Evolutionary conservation across 768 basidiomycete genomes (phyloP), one percentile per base, ranked within the genome.

Genomic region (Boletellus emodensis): DNA sequence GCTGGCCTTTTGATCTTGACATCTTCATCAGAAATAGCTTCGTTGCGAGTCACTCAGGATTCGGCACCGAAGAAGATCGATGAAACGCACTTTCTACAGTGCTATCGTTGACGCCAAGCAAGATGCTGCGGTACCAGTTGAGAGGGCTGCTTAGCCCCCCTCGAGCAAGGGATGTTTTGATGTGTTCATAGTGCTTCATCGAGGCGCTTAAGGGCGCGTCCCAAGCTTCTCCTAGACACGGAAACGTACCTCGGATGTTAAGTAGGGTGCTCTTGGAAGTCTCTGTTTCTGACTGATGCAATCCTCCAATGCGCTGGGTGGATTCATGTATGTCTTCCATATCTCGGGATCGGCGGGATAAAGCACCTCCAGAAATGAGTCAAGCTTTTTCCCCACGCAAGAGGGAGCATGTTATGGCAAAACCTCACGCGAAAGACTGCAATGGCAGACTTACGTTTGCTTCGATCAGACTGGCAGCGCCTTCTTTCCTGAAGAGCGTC

Each of bases 41-140:
- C 37, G 26, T 36, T 17, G 24, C 22, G 40, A n/a, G 38, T 44
- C 24, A 15, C 6, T 56, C 39, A 52, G 49, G 6, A 32, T 13
- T 36, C 28, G 32, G 22, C 12, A 22, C 40, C 17, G 39, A 30
- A 37, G 1, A 44, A 2, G 35, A 44, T 34, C 3, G 1, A 8
- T 13, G 17, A 18, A n/a, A 53, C 66, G 32, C 46, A 70, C 69
- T 55, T 44, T 60, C 59, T 57, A 54, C 61, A n/a, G 62, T 68
- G 35, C 55, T 52, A 30, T 61, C 46, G 43, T 70, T 60, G 26
- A 71, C 52, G 7, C 65, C 68, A 10, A 44, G 51, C 14, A 66
- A 30, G 52, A 61, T 61, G 48, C 59, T 61, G 32, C 53, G 63
- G 61, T 75, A 76, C 71, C 72, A 76, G 50, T 64, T 66, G 49